Base-by-base conservation (phyloP, 2,329 filamentous ascomycete species). In the Diaporthe longicolla region DNA sequence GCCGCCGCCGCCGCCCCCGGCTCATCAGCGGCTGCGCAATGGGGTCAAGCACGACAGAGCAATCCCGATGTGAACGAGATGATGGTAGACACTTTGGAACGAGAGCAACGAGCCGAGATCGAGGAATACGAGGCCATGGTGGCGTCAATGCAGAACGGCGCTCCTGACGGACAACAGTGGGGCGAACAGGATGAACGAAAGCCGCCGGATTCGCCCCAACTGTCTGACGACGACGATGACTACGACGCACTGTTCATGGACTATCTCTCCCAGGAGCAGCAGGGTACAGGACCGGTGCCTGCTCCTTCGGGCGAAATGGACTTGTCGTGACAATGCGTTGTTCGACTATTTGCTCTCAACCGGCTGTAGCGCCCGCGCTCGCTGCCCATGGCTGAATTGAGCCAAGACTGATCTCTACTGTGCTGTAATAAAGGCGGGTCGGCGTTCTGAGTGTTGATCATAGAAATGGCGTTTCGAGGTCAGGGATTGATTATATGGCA, bases 221-320 rank as follows among this genome's bases (percentile, higher is more conserved):
- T 85, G 43, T 87, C 84, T 0, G 90, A 92, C 70, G 89, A 91
- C 59, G 88, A 88, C 17, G 88, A 88, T 19, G 90, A 91, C 57
- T 92, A 91, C 78, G 90, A 92, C 76, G 83, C 86, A 61, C 82
- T 92, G 13, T 92, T 98, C 80, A 89, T 90, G 84, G 91, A 94
- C 77, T 80, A 94, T 50, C 82, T 90, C 68, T 85, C 88, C n/a
- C 82, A 87, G 75, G 84, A 87, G 63, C 79, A 82, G 19, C 61
- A 69, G 6, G 74, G 78, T 61, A 77, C 74, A 9, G 50, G 61
- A 13, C 73, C 76, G 69, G 70, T 66, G 37, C 74, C 78, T 71
- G 74, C 77, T 35, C 76, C 78, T 3, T 83, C 82, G 29, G 82
- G 85, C 43, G 81, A 85, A 50, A 88, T 88, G 83, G 88, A 90